A percentile compares a stretch with the other conserved stretches of the same genome.
These are phyloP conservation scores for Tylopilus rubrobrunneus DNA, from an alignment of 768 basidiomycete genomes.

Conservation along the genomic window DNA sequence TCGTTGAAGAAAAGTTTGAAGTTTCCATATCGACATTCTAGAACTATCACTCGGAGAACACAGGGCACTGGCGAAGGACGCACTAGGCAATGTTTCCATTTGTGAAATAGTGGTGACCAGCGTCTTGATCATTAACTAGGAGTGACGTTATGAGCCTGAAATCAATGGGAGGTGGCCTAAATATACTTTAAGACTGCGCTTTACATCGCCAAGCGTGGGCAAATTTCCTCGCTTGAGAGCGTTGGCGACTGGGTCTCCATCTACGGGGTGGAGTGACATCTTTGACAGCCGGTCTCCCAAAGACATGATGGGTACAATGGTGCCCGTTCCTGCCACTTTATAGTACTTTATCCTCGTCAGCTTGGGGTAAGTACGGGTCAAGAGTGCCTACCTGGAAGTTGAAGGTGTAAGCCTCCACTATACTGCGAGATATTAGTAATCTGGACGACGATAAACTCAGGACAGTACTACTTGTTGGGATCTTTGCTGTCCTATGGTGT, in stretches of 20 bases:
- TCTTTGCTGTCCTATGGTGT: conserved; percentile 70
- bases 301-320: conserved; percentile 67
- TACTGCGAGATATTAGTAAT: conserved; percentile 41
- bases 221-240: conserved; percentile 56
- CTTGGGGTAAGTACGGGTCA: not conserved
- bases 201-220: conserved; percentile 79
- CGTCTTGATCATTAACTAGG: conserved; percentile 69
- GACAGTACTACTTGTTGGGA: conserved; percentile 65
- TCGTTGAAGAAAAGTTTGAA: conserved; percentile 87
- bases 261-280: conserved; percentile 39
- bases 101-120: conserved; percentile 74
- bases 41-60: not conserved
- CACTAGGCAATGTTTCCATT: conserved; percentile 78
- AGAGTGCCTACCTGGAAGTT: conserved; percentile 60
- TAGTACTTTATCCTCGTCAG: conserved; percentile 52
- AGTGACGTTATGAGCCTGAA: not conserved
- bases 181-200: conserved; percentile 70
- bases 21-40: conserved; percentile 80
- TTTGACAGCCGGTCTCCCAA: conserved; percentile 58
- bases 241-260: conserved; percentile 55
- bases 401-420: conserved; percentile 86
- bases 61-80: conserved; percentile 20
- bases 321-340: conserved; percentile 55
- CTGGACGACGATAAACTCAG: conserved; percentile 2
- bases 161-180: not conserved